These are phyloP conservation scores for Epichloe elymi DNA, from an alignment of 2,329 filamentous ascomycete genomes.

Conservation along the genomic window DNA sequence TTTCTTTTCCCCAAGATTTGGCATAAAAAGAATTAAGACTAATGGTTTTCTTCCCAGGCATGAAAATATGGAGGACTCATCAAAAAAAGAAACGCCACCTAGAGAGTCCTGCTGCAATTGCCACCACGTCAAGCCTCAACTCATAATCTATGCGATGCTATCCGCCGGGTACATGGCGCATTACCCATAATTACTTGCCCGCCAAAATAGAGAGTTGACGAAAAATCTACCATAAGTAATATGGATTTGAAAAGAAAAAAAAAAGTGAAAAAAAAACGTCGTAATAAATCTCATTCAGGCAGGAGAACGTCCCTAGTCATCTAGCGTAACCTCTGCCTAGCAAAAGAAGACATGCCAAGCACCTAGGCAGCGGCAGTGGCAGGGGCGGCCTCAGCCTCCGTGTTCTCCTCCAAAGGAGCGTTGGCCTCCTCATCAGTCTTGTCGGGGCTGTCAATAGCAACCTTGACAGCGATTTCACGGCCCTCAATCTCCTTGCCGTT, in stretches of 20 bases:
- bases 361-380: slow-evolving; percentile 20
- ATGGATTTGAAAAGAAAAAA: slow-evolving; percentile 16
- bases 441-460: slow-evolving; percentile 97
- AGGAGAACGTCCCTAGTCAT: slow-evolving; percentile 14
- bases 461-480: slow-evolving; percentile 98
- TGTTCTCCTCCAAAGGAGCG: slow-evolving; percentile 32
- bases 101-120: slow-evolving; percentile 15
- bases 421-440: slow-evolving; percentile 83
- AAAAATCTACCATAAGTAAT: slow-evolving; percentile 25
- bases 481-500: slow-evolving; percentile 99
- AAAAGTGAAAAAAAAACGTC: slow-evolving; percentile 18
- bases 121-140: slow-evolving; percentile 14
- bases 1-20: not conserved
- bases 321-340: slow-evolving; percentile 10
- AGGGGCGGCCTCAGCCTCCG: slow-evolving; percentile 21
- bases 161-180: not conserved
- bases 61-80: slow-evolving; percentile 17
- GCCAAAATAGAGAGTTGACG: slow-evolving; percentile 9
- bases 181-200: not conserved
- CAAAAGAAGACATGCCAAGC: not conserved
- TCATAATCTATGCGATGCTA: not conserved
- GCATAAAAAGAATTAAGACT: not conserved
- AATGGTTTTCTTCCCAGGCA: not conserved
- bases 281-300: slow-evolving; percentile 22
- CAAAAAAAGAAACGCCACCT: slow-evolving; percentile 8